Base-by-base conservation (phyloP, 2,329 filamentous ascomycete species). In the Neoscytalidium dimidiatum region DNA sequence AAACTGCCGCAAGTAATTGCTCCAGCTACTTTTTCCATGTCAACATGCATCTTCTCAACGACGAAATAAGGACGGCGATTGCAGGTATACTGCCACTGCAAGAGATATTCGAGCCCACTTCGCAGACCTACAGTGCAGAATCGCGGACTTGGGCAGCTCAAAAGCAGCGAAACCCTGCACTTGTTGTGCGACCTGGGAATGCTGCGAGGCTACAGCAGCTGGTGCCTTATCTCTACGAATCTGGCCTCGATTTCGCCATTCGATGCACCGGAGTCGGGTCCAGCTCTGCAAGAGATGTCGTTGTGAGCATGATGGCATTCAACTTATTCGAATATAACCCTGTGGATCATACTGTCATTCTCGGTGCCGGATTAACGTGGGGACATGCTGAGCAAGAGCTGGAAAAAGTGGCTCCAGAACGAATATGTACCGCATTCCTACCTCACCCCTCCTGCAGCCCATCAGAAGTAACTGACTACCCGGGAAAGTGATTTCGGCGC, bases 351-450 rank as follows among this genome's bases (percentile, higher is more conserved):
- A 72, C 68, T 4, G 71, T 77, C 9, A 72, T 68, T 1, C 60
- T 81, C 14, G 79, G 78, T 2, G 74, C 75, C 1, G 79, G 79
- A 3, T 70, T 75, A 52, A 67, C 70, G 17, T 81, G 79, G 78
- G 69, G 71, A 5, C 71, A 79, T 26, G 72, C 77, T 6, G 77
- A 80, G 65, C 63, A 62, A 4, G 72, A 77, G 41, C 69, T 80
- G 64, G 75, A 75, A 56, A 68, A 73, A 21, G 64, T 66, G 3
- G 76, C 75, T 5, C 72, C 74, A 1, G 77, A 72, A 0, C 79
- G 76, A 65, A 72, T 72, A 29, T 67, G 73, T 74, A 65, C 29
- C 66, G 28, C 35, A 11, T 23, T 17, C 3, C 35, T n/a, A 19
- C 13, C 13, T 8, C n/a, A n/a, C n/a, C n/a, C n/a, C n/a, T n/a